Evolutionary conservation across 257 asterid species (phyloP).

Genomic region (Primulina huaijiensis): DNA sequence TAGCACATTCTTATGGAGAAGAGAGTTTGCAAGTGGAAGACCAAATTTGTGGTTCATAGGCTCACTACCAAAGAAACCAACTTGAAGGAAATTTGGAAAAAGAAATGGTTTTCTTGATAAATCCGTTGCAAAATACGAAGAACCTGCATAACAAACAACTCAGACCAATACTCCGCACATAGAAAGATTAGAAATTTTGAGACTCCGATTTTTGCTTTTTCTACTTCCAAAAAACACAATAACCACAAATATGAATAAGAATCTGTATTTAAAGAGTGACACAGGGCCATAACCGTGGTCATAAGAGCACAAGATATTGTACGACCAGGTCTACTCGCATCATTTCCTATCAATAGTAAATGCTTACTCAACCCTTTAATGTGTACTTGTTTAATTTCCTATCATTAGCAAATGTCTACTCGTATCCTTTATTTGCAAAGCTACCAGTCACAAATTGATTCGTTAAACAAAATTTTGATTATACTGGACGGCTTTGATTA

Average conservation of each 20-base stretch:
- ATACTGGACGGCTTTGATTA: not conserved
- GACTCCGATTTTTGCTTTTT: not conserved
- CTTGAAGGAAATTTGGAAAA: slow-evolving; percentile 38
- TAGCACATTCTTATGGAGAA: slow-evolving; percentile 21
- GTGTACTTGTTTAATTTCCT: not conserved
- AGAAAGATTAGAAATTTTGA: not conserved
- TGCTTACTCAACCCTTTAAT: not conserved
- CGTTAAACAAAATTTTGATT: not conserved
- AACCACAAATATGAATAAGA: not conserved
- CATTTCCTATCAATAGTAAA: not conserved
- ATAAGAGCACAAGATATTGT: not conserved
- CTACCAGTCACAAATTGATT: not conserved
- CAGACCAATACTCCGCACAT: not conserved
- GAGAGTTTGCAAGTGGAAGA: slow-evolving; percentile 19
- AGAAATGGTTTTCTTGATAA: slow-evolving; percentile 38
- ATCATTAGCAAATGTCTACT: not conserved
- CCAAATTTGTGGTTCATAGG: slow-evolving; percentile 22
- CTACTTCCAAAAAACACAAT: not conserved
- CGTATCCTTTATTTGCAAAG: not conserved
- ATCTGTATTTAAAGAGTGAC: not conserved
- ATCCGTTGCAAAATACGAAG: slow-evolving; percentile 34
- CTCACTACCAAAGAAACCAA: slow-evolving; percentile 33
- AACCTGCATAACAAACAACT: slow-evolving; percentile 33
- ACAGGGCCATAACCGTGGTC: not conserved
- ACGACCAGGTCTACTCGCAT: not conserved